Conservation (phyloP, 176 grass and related monocot genomes). For the Juncus inflexus region DNA sequence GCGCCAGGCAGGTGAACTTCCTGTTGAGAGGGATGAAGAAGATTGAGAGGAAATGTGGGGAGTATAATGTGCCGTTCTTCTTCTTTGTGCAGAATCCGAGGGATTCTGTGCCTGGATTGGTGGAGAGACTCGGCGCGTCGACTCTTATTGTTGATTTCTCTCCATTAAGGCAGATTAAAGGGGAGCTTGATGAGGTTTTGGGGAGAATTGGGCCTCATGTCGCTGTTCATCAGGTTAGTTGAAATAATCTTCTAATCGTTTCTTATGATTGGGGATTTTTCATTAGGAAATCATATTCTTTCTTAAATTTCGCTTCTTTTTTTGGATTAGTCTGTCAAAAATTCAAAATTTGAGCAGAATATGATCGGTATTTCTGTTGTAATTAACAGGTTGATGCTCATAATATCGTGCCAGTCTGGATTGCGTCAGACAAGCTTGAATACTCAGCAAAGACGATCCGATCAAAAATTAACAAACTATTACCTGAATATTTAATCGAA, state of each 20-base stretch:
- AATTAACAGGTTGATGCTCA: conserved; percentile 65
- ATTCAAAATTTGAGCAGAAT: no score
- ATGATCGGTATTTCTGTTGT: background rate
- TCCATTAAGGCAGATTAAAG: conserved; percentile 53
- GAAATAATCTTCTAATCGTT: background rate
- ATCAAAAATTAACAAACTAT: conserved; percentile 51
- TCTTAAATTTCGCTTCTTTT: background rate
- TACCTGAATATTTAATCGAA: conserved; percentile 70
- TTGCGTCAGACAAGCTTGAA: conserved; percentile 64
- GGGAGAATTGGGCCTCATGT: conserved; percentile 25
- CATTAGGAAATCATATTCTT: no score
- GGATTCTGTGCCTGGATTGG: conserved; percentile 42
- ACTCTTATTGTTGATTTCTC: conserved; percentile 77
- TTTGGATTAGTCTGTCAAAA: background rate
- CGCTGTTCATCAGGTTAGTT: conserved; percentile 52
- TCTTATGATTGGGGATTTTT: background rate
- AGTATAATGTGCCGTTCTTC: conserved; percentile 56
- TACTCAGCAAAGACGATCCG: conserved; percentile 78
- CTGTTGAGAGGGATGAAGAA: conserved; percentile 61
- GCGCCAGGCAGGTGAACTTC: conserved; percentile 50
- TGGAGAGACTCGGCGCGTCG: conserved; percentile 55
- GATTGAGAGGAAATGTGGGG: conserved; percentile 26
- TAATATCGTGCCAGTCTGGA: conserved; percentile 79
- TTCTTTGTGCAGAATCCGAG: conserved; percentile 43
- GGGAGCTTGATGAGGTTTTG: conserved; percentile 46